Evolutionary conservation across 2,329 filamentous ascomycete species (phyloP).

Genomic region (Dendrostoma leiphaemia): DNA sequence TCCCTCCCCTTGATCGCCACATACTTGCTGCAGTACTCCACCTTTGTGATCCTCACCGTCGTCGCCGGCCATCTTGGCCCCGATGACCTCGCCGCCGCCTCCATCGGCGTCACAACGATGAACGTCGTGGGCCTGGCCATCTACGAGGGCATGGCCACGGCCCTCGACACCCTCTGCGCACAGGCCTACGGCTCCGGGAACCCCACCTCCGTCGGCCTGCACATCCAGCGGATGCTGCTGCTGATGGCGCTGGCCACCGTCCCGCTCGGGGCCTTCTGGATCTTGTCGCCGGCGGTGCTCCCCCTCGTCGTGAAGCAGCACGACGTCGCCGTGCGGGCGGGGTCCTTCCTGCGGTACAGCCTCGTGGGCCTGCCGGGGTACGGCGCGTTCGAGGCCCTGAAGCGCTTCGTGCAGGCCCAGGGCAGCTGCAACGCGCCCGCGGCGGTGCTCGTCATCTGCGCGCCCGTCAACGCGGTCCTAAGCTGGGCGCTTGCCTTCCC

Average conservation of each 20-base stretch:
- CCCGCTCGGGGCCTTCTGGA: conserved; percentile 48
- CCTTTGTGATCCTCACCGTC: conserved; percentile 49
- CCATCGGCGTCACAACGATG: conserved; percentile 50
- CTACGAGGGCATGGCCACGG: conserved; percentile 50
- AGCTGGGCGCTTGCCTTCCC: conserved; percentile 47
- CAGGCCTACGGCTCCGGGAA: conserved; percentile 51
- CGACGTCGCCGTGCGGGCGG: conserved; percentile 45
- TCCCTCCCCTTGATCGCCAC: conserved; percentile 50
- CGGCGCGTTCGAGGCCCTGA: conserved; percentile 51
- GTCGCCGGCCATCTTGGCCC: conserved; percentile 51
- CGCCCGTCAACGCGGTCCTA: conserved; percentile 45
- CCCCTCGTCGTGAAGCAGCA: conserved; percentile 44
- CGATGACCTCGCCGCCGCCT: conserved; percentile 50
- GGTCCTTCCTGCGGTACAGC: conserved; percentile 46
- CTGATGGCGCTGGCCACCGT: conserved; percentile 45
- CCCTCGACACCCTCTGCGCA: conserved; percentile 49
- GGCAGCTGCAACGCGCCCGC: conserved; percentile 51
- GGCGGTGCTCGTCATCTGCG: conserved; percentile 43
- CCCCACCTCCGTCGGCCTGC: conserved; percentile 45
- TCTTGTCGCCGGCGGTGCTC: conserved; percentile 45
- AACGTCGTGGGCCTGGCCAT: conserved; percentile 52
- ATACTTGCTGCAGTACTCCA: conserved; percentile 53
- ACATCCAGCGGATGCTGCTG: conserved; percentile 51
- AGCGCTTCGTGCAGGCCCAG: conserved; percentile 54
- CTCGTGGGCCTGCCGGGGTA: conserved; percentile 52